A percentile compares a stretch with the other conserved stretches of the same genome.
phyloP scores from a whole-genome alignment of 2,329 filamentous ascomycete species.

The Claviceps maximensis region DNA sequence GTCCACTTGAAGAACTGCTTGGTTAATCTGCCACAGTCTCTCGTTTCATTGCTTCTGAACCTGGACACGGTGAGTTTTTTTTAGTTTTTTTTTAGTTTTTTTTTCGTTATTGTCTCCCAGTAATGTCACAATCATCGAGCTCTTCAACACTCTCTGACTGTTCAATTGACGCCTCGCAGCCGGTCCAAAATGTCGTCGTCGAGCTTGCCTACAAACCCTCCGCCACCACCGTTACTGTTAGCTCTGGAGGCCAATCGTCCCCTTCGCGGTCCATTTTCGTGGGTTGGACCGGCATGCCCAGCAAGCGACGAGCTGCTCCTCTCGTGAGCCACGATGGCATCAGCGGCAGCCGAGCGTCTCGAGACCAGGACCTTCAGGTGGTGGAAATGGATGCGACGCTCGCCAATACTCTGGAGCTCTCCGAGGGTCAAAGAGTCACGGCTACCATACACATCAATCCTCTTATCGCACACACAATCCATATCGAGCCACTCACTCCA shows the following conservation, averaged over 20 bases:
- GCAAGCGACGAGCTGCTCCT: slow-evolving; percentile 66
- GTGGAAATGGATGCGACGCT: slow-evolving; percentile 84
- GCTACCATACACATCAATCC: slow-evolving; percentile 73
- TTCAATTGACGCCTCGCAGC: slow-evolving; percentile 32
- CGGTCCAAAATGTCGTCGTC: slow-evolving; percentile 90
- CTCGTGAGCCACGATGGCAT: slow-evolving; percentile 65
- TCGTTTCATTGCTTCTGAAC: slow-evolving; percentile 77
- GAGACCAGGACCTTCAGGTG: slow-evolving; percentile 62
- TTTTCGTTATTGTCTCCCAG: background rate
- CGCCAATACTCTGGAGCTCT: slow-evolving; percentile 61
- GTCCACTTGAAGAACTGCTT: slow-evolving; percentile 87
- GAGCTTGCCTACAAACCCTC: slow-evolving; percentile 60
- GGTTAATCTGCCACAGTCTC: slow-evolving; percentile 75
- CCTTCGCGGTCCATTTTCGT: slow-evolving; percentile 64
- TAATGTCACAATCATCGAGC: background rate
- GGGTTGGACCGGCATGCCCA: slow-evolving; percentile 97
- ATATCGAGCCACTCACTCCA: slow-evolving; percentile 89
- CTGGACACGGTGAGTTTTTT: slow-evolving; percentile 64
- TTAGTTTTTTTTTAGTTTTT: slow-evolving; percentile 7
- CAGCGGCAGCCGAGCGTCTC: slow-evolving; percentile 40
- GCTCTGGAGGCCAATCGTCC: slow-evolving; percentile 30
- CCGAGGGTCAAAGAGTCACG: slow-evolving; percentile 68
- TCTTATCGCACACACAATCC: slow-evolving; percentile 80
- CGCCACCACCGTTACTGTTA: slow-evolving; percentile 14
- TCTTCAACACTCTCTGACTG: background rate